phyloP scores from a whole-genome alignment of 345 rosid genomes.

The Syzygium aqueum region DNA sequence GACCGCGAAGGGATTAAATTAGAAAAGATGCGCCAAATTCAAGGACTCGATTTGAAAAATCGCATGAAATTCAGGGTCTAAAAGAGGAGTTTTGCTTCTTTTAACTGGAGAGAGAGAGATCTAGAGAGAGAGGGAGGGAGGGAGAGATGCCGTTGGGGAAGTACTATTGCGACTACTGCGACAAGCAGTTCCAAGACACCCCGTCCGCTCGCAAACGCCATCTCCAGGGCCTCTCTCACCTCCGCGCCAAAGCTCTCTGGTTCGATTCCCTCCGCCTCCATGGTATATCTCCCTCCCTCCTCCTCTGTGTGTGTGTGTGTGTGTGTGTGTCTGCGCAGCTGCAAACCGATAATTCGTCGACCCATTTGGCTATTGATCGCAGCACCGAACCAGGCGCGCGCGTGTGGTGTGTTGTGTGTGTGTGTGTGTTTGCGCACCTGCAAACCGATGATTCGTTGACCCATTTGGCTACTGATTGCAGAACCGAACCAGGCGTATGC shows the following conservation, averaged over 20 bases:
- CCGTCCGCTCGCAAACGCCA: slow-evolving; percentile 73
- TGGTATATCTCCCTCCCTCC: not conserved
- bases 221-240: slow-evolving; percentile 70
- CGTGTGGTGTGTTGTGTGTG: not conserved
- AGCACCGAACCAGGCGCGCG: slow-evolving; percentile 13
- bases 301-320: not conserved
- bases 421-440: not conserved
- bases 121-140: not conserved
- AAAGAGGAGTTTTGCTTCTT: not conserved
- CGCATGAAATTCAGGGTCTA: not conserved
- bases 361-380: not conserved
- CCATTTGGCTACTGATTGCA: not conserved
- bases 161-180: slow-evolving; percentile 88
- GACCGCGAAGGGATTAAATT: not conserved
- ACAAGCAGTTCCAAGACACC: slow-evolving; percentile 85
- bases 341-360: not conserved
- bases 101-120: not conserved
- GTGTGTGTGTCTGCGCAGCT: not conserved
- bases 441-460: not conserved
- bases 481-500: slow-evolving; percentile 17
- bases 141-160: slow-evolving; percentile 54
- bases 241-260: slow-evolving; percentile 82
- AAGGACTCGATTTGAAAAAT: not conserved
- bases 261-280: slow-evolving; percentile 27
- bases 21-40: not conserved